Evolutionary conservation across 1,284 basidiomycete genomes (phyloP).

Genomic region (Moesziomyces sp.): DNA sequence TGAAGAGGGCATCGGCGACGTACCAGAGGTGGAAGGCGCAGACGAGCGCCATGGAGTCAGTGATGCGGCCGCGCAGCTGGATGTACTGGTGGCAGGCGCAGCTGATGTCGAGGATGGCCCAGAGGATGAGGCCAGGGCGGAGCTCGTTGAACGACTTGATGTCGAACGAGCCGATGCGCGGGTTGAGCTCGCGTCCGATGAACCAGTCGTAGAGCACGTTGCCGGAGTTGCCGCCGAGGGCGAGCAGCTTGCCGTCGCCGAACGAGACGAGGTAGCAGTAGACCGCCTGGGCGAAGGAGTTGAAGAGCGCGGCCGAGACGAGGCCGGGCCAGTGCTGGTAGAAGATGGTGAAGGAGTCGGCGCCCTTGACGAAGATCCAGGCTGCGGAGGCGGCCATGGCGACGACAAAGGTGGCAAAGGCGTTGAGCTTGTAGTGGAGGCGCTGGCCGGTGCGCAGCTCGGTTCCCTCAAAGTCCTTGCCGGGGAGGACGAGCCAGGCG

Average conservation of each 20-base stretch:
- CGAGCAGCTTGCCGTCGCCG: constrained; percentile 75
- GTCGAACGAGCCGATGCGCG: constrained; percentile 84
- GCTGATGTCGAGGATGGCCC: constrained; percentile 89
- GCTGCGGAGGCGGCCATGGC: constrained; percentile 73
- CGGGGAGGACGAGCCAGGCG: constrained; percentile 86
- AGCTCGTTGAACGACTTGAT: constrained; percentile 88
- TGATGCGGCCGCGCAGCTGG: constrained; percentile 77
- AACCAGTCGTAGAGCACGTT: constrained; percentile 93
- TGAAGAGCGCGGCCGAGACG: constrained; percentile 82
- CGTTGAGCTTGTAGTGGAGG: constrained; percentile 90
- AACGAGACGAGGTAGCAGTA: constrained; percentile 82
- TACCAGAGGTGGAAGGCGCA: constrained; percentile 88
- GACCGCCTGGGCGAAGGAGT: constrained; percentile 75
- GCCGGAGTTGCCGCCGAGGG: constrained; percentile 90
- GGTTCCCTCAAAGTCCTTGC: constrained; percentile 83
- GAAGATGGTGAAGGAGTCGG: constrained; percentile 84
- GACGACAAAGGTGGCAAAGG: constrained; percentile 82
- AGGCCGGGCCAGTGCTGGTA: constrained; percentile 94
- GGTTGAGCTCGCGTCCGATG: constrained; percentile 95
- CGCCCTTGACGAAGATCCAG: constrained; percentile 78
- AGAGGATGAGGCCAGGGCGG: constrained; percentile 93
- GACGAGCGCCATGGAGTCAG: constrained; percentile 92
- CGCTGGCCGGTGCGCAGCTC: constrained; percentile 82
- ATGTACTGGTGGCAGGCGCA: constrained; percentile 91
- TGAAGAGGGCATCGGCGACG: constrained; percentile 75